Conservation (phyloP, 768 basidiomycete species). For the Pleurotus sapidus region DNA sequence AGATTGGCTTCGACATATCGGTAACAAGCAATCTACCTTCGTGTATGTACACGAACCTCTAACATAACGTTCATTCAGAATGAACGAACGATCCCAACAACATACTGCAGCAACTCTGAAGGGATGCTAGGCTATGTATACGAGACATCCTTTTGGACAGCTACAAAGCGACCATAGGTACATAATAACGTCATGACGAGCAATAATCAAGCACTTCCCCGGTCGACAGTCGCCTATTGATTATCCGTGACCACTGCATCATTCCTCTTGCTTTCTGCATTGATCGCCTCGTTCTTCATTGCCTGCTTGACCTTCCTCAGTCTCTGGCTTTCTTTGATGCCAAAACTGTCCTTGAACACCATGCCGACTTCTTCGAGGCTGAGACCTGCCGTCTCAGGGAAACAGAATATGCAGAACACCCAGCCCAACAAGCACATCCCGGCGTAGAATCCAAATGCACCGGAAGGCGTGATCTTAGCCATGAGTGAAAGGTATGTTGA, state of each 20-base stretch:
- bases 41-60: not conserved
- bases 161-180: constrained; percentile 31
- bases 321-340: constrained; percentile 53
- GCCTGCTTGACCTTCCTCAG: constrained; percentile 44
- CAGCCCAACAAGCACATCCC: constrained; percentile 69
- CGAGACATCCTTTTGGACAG: constrained; percentile 82
- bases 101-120: constrained; percentile 80
- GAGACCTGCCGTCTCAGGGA: constrained; percentile 79
- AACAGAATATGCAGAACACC: constrained; percentile 66
- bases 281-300: constrained; percentile 30
- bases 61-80: constrained; percentile 43
- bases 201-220: too few species aligned
- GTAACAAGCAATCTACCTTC: constrained; percentile 39
- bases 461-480: constrained; percentile 67
- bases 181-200: too few species aligned
- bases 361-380: constrained; percentile 65
- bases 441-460: constrained; percentile 77
- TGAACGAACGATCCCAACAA: constrained; percentile 75
- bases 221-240: too few species aligned
- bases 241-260: too few species aligned
- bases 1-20: constrained; percentile 79
- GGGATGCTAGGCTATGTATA: constrained; percentile 87
- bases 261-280: not conserved
- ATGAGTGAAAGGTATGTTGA: constrained; percentile 82
- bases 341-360: constrained; percentile 65